These are phyloP conservation scores for Acanthochlamys bracteata DNA, from an alignment of 106 monocot species.

Conservation along the genomic window DNA sequence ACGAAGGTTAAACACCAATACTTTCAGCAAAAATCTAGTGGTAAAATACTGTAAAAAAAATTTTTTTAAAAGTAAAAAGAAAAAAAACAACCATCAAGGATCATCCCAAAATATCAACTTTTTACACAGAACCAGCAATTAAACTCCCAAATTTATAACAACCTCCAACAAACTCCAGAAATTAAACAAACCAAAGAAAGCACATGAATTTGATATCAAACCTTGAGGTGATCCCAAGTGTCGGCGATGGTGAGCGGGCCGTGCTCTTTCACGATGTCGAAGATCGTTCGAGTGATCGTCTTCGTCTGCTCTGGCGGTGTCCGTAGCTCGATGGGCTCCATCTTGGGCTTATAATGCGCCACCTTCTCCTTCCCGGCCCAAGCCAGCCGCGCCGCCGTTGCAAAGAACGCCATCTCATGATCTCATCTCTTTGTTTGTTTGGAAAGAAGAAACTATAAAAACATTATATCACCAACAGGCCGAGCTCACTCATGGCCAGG, in stretches of 20 bases:
- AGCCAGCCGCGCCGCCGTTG: constrained; percentile 50
- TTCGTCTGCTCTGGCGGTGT: constrained; percentile 89
- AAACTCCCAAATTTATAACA: too few relatives aligned
- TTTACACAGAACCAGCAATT: too few relatives aligned
- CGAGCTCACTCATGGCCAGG: too few relatives aligned
- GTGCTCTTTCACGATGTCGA: constrained; percentile 92
- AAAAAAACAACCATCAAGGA: too few relatives aligned
- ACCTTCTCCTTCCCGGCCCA: constrained; percentile 67
- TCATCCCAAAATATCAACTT: too few relatives aligned
- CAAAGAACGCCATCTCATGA: constrained; percentile 35
- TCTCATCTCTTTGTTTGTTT: neutral
- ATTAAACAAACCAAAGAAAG: neutral
- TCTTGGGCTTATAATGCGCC: constrained; percentile 94
- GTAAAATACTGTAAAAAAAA: too few relatives aligned
- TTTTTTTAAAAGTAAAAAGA: too few relatives aligned
- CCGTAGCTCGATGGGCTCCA: constrained; percentile 84
- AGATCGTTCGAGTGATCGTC: constrained; percentile 80
- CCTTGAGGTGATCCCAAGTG: constrained; percentile 93
- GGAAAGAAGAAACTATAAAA: too few relatives aligned
- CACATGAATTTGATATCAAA: constrained; percentile 5
- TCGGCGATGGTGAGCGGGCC: constrained; percentile 94
- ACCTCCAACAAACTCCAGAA: too few relatives aligned
- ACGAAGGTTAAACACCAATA: too few relatives aligned
- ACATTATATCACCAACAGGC: too few relatives aligned
- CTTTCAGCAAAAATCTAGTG: too few relatives aligned